phyloP scores from a whole-genome alignment of 2,329 filamentous ascomycete genomes.

The Xylariomycetidae sp. region DNA sequence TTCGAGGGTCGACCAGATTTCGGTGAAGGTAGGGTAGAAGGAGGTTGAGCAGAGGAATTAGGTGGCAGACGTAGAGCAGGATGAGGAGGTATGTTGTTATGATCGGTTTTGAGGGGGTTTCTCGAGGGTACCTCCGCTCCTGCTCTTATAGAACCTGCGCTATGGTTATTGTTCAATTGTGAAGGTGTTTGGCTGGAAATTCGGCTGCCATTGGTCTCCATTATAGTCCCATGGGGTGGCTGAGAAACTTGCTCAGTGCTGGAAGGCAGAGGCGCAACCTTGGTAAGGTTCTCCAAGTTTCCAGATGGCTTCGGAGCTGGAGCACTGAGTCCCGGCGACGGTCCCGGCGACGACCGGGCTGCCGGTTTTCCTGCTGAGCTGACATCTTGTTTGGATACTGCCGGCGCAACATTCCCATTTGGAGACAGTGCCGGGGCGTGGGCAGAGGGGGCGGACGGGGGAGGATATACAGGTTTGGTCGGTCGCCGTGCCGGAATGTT shows the following conservation, averaged over 20 bases:
- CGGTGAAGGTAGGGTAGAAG: slow-evolving; percentile 1
- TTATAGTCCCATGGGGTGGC: too few relatives aligned
- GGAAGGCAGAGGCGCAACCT: too few relatives aligned
- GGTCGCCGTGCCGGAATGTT: slow-evolving; percentile 47
- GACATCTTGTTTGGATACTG: slow-evolving; percentile 12
- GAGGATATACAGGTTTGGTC: slow-evolving; percentile 36
- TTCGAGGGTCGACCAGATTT: slow-evolving; percentile 2
- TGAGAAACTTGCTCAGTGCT: too few relatives aligned
- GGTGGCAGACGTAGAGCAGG: slow-evolving; percentile 1
- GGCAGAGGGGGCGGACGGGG: too few relatives aligned
- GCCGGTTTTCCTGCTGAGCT: too few relatives aligned
- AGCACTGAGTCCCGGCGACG: slow-evolving; percentile 5
- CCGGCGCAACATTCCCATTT: slow-evolving; percentile 10
- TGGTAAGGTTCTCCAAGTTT: too few relatives aligned
- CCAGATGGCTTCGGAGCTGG: too few relatives aligned
- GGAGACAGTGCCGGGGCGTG: slow-evolving; percentile 6
- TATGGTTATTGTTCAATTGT: too few relatives aligned
- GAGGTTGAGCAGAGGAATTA: too few relatives aligned
- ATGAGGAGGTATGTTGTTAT: slow-evolving; percentile 4
- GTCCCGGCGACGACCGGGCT: slow-evolving; percentile 7
- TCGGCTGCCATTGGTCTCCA: too few relatives aligned
- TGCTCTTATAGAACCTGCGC: slow-evolving; percentile 3
- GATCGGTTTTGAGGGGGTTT: slow-evolving; percentile 1
- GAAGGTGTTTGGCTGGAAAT: too few relatives aligned
- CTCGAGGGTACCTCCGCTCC: slow-evolving; percentile 2